Conservation (phyloP, 1,284 basidiomycete species). For the Anthracocystis walkeri region DNA sequence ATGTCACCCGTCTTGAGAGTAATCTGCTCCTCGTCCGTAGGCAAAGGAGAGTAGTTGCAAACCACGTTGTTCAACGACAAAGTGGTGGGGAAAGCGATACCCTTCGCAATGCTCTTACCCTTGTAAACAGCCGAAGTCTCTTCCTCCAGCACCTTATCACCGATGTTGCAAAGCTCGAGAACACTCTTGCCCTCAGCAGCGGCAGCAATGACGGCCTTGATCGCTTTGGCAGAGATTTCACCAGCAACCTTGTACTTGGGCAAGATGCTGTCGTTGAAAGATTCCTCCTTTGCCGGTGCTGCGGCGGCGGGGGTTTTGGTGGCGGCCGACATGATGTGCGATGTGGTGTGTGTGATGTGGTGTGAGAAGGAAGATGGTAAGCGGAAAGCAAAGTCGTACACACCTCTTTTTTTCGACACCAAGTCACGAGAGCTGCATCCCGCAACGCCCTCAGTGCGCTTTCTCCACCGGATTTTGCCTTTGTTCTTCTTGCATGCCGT, state of each 20-base stretch:
- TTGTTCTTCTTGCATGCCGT: constrained; percentile 9
- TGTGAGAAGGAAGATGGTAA: constrained; percentile 13
- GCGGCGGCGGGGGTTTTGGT: constrained; percentile 20
- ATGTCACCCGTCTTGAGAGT: constrained; percentile 87
- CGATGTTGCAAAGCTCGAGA: constrained; percentile 89
- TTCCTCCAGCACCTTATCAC: constrained; percentile 90
- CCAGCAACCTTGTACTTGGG: constrained; percentile 80
- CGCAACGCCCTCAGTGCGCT: neutral
- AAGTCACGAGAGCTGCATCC: constrained; percentile 28
- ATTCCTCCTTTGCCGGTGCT: constrained; percentile 46
- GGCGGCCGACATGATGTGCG: constrained; percentile 34
- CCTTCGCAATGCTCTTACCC: constrained; percentile 81
- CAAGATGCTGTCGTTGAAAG: constrained; percentile 64
- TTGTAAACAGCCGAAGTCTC: constrained; percentile 88
- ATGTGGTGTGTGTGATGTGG: neutral
- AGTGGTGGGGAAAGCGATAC: constrained; percentile 90
- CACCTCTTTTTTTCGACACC: neutral
- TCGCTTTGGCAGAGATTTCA: constrained; percentile 86
- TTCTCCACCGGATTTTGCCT: neutral
- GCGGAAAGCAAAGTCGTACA: constrained; percentile 1
- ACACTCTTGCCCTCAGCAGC: constrained; percentile 81
- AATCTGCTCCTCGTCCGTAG: constrained; percentile 73
- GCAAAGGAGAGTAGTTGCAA: constrained; percentile 74
- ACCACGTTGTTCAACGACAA: constrained; percentile 85
- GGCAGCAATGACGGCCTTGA: constrained; percentile 76